phyloP scores from a whole-genome alignment of 352 stramenopile species.

The Pythium phragmitis region DNA sequence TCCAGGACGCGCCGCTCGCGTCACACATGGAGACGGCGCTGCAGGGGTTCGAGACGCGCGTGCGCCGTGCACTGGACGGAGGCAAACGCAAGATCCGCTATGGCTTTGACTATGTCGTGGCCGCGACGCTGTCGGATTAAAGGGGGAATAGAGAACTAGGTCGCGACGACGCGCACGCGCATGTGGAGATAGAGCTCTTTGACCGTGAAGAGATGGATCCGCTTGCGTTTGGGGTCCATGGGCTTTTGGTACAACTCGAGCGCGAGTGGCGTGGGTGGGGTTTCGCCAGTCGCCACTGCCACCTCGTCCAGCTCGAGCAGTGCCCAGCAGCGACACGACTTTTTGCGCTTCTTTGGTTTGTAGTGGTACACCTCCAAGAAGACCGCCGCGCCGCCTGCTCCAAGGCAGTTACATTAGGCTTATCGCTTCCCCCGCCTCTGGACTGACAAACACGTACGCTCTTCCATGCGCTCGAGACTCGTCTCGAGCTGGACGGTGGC shows the following conservation, averaged over 20 bases:
- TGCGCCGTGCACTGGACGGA: conserved; percentile 16
- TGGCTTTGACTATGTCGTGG: conserved; percentile 86
- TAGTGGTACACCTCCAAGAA: conserved; percentile 79
- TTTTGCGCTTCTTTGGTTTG: conserved; percentile 76
- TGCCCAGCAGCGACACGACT: conserved; percentile 73
- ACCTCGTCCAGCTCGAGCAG: conserved; percentile 75
- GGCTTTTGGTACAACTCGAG: conserved; percentile 74
- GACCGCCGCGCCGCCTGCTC: conserved; percentile 48
- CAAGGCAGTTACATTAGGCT: not conserved
- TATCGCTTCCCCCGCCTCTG: not conserved
- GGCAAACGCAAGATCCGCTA: conserved; percentile 35
- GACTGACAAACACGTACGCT: conserved; percentile 35
- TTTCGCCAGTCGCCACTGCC: not conserved
- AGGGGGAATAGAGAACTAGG: not conserved
- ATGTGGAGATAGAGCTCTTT: conserved; percentile 73
- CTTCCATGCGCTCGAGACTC: conserved; percentile 48
- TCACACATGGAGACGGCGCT: conserved; percentile 32
- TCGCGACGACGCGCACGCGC: conserved; percentile 31
- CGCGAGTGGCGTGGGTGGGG: conserved; percentile 24
- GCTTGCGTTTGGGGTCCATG: conserved; percentile 63
- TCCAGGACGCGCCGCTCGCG: conserved; percentile 40
- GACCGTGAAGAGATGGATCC: conserved; percentile 69
- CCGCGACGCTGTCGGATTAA: conserved; percentile 28
- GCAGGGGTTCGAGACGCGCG: conserved; percentile 36
- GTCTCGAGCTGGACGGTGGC: conserved; percentile 43